Conservation (phyloP, 2,329 filamentous ascomycete species). For the Cytospora mali region DNA sequence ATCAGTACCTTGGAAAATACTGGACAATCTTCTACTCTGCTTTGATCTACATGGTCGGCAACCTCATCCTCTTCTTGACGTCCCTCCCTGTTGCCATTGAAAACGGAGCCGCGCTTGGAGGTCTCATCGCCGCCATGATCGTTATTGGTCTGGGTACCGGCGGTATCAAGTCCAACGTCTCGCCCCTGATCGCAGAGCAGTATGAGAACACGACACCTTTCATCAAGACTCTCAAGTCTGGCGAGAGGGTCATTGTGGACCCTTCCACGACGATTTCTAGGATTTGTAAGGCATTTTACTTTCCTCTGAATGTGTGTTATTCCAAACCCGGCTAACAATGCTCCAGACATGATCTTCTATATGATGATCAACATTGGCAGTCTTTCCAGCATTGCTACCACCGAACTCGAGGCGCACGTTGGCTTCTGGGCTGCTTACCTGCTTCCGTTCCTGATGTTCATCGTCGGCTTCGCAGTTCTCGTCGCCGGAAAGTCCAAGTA, state of each 20-base stretch:
- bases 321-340: background rate
- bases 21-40: constrained; percentile 27
- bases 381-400: constrained; percentile 67
- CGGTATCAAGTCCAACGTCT: constrained; percentile 67
- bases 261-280: constrained; percentile 56
- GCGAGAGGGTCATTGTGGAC: constrained; percentile 67
- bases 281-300: constrained; percentile 39
- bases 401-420: constrained; percentile 67
- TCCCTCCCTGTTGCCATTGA: constrained; percentile 27
- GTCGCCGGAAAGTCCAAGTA: constrained; percentile 50
- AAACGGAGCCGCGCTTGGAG: constrained; percentile 25
- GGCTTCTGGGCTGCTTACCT: constrained; percentile 69
- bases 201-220: constrained; percentile 55
- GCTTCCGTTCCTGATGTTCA: constrained; percentile 63
- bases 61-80: constrained; percentile 25
- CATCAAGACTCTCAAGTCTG: constrained; percentile 50
- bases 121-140: constrained; percentile 27
- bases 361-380: constrained; percentile 77
- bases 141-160: constrained; percentile 31
- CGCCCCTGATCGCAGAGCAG: constrained; percentile 65
- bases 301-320: background rate
- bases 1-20: constrained; percentile 26
- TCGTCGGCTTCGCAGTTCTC: constrained; percentile 58
- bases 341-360: constrained; percentile 55
- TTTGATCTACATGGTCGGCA: constrained; percentile 24